Evolutionary conservation across 352 stramenopile species (phyloP).

Genomic region (Thalassiosira ordinaria): DNA sequence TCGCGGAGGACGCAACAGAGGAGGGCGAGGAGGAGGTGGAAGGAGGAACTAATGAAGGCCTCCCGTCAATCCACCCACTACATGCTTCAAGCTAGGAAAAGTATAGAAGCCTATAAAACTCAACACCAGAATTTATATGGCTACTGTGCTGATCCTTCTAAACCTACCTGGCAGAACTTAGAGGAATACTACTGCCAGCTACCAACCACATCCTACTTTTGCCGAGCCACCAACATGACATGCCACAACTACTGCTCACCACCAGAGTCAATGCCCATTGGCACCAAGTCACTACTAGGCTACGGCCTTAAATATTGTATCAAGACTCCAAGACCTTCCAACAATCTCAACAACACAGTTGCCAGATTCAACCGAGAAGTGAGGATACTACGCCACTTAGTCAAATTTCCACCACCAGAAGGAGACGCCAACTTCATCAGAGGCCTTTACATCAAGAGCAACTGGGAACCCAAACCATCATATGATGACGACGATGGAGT

Average conservation of each 20-base stretch:
- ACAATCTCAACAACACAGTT: neutral
- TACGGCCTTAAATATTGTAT: slow-evolving; percentile 21
- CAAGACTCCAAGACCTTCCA: neutral
- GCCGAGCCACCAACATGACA: neutral
- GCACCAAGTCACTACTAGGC: neutral
- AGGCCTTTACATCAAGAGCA: slow-evolving; percentile 20
- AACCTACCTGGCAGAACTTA: neutral
- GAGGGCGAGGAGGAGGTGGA: neutral
- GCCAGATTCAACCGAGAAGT: neutral
- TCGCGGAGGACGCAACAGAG: neutral
- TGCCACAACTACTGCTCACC: too few relatives aligned
- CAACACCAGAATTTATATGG: neutral
- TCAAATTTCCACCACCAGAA: too few relatives aligned
- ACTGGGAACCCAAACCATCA: slow-evolving; percentile 6
- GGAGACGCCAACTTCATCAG: slow-evolving; percentile 22
- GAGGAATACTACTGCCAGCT: neutral
- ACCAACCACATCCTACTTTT: neutral
- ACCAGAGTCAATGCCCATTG: too few relatives aligned
- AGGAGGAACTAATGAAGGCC: neutral
- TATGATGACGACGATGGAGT: neutral
- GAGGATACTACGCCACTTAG: too few relatives aligned
- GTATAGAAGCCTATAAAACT: neutral
- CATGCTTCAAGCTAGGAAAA: too few relatives aligned
- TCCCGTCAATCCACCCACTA: too few relatives aligned
- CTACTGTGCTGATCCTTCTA: neutral